These are phyloP conservation scores for Neofusicoccum cordaticola DNA, from an alignment of 2,329 filamentous ascomycete genomes.

Conservation along the genomic window DNA sequence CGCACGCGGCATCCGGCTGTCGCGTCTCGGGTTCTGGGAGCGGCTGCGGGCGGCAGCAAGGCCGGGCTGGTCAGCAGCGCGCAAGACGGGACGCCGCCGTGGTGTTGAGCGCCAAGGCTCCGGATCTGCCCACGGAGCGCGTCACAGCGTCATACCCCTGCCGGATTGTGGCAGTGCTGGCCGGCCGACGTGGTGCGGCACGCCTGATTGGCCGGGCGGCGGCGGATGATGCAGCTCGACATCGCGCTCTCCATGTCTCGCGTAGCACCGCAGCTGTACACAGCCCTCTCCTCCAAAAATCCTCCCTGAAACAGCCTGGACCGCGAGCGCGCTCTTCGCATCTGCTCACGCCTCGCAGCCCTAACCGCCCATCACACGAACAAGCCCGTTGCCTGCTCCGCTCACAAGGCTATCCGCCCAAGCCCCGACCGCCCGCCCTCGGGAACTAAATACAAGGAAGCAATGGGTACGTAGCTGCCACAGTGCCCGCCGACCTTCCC, in stretches of 20 bases:
- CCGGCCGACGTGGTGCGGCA: neutral
- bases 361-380: neutral
- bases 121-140: neutral
- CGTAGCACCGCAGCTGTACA: constrained; percentile 3
- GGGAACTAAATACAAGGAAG: constrained; percentile 7
- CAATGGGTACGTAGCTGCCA: constrained; percentile 10
- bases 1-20: neutral
- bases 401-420: neutral
- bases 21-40: neutral
- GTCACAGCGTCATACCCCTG: neutral
- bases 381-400: neutral
- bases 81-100: no score
- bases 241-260: neutral
- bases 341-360: neutral
- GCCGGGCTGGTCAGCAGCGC: neutral
- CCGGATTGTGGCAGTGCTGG: constrained; percentile 7
- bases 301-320: constrained; percentile 7
- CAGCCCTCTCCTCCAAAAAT: constrained; percentile 3
- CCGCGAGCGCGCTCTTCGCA: neutral
- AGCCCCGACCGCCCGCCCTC: neutral
- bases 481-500: neutral
- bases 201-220: neutral
- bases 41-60: neutral
- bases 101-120: neutral
- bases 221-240: constrained; percentile 7